Evolutionary conservation across 2,329 filamentous ascomycete genomes (phyloP).

Genomic region (Penicillium paneum): DNA sequence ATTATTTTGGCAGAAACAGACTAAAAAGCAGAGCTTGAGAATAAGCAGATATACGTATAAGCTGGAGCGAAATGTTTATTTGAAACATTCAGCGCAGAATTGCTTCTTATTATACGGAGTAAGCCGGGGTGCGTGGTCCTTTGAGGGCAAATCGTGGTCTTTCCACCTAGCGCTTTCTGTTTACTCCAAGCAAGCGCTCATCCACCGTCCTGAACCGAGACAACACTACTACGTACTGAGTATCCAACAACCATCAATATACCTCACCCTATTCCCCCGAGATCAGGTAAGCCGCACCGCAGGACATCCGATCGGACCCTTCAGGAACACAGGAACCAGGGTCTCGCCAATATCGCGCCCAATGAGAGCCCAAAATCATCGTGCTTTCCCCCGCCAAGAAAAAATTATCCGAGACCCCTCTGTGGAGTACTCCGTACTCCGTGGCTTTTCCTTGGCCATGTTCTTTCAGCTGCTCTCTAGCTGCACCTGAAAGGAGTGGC

Average conservation of each 20-base stretch:
- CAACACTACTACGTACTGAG: not conserved
- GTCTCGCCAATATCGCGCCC: not conserved
- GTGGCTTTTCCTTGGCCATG: not conserved
- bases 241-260: not conserved
- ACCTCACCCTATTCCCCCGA: not conserved
- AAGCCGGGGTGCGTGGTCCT: too few relatives aligned
- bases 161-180: too few relatives aligned
- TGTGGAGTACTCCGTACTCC: not conserved
- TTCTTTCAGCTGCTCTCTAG: not conserved
- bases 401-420: not conserved
- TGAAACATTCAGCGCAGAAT: not conserved
- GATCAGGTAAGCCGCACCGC: not conserved
- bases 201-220: slow-evolving; percentile 13
- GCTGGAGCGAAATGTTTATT: too few relatives aligned
- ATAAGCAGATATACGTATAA: not conserved
- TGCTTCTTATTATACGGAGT: slow-evolving; percentile 4
- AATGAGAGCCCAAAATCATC: not conserved
- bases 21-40: not conserved
- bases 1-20: not conserved
- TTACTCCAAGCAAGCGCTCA: not conserved
- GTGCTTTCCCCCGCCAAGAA: slow-evolving; percentile 3
- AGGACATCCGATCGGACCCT: not conserved
- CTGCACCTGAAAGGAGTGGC: not conserved
- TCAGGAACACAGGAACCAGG: not conserved
- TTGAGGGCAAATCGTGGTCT: too few relatives aligned